Base-by-base conservation (phyloP, 1,284 basidiomycete species). In the Sporisorium graminicola region DNA sequence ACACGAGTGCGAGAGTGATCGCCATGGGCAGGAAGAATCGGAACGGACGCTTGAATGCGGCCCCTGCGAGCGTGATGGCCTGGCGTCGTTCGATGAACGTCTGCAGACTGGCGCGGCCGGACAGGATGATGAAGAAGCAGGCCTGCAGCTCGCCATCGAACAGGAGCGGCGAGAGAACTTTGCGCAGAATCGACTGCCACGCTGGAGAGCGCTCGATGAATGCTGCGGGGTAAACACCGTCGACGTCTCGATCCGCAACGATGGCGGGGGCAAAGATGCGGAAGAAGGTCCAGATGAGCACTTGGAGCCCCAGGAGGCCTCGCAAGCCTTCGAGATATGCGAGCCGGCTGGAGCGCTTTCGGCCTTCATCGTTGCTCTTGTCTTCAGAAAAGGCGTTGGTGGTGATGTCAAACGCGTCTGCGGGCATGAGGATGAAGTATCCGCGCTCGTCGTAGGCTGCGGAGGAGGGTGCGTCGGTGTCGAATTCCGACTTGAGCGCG, bases 231-330 rank as follows among this genome's bases (percentile, higher is more conserved):
- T 69, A 69, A n/a, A 64, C 55, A 10, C 74, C 74, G 56, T 77
- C 73, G 0, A 65, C 14, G 13, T 80, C 78, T 14, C 74, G 62
- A 49, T 78, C 76, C 0, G 70, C 61, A 0, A 77, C 79, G 7
- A 80, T 57, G n/a, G 78, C 79, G 6, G 80, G 79, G 3, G 78
- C 78, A 55, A 82, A 77, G 43, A 79, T 50, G 18, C 80, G 73
- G 63, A 82, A 78, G 56, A 82, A 82, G 13, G 69, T 75, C 74
- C 74, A 82, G 0, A 82, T 33, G 22, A 81, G 53, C 29, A 76
- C 73, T 35, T 82, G 74, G 22, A 82, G 16, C 3, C 73, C 80
- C 0, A 82, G 49, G 5, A 81, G 26, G 13, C 80, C 80, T 1
- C 78, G 58, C 20, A 80, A 40, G 0, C 78, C 78, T 44, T 80